phyloP scores from a whole-genome alignment of 2,329 filamentous ascomycete species.

The Raffaelea ambrosiae region DNA sequence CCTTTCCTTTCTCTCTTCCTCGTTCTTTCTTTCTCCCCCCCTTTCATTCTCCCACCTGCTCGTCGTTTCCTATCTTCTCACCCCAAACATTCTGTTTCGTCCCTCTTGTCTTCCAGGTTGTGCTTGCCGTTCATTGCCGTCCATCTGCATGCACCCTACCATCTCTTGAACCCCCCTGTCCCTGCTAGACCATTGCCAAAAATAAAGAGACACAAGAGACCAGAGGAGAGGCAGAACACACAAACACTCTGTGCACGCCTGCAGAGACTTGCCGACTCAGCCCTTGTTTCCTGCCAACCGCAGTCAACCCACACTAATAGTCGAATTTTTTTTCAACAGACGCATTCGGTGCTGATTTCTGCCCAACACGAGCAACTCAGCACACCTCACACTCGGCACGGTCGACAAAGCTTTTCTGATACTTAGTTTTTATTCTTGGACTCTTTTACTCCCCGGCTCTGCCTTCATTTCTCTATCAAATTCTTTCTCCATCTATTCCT shows the following conservation, averaged over 20 bases:
- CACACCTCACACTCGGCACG: not conserved
- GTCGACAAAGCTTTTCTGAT: not conserved
- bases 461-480: no score
- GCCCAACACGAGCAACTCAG: constrained; percentile 7
- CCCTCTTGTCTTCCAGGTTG: not conserved
- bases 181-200: constrained; percentile 8
- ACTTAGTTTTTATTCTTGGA: not conserved
- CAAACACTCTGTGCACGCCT: not conserved
- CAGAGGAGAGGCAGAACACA: not conserved
- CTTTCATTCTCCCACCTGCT: not conserved
- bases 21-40: not conserved
- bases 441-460: not conserved
- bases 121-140: not conserved
- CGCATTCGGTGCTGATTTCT: constrained; percentile 6
- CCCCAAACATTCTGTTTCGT: no score
- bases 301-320: constrained; percentile 12
- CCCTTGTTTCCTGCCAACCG: constrained; percentile 9
- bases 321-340: constrained; percentile 10
- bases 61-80: no score
- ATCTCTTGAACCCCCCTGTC: no score
- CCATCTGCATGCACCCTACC: no score
- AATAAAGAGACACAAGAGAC: constrained; percentile 6
- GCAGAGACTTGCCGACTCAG: constrained; percentile 10
- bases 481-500: not conserved
- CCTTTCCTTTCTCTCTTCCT: no score